Evolutionary conservation across 108 stramenopile species (phyloP), one percentile per base, ranked within the genome.

Genomic region (Chaetoceros muelleri): DNA sequence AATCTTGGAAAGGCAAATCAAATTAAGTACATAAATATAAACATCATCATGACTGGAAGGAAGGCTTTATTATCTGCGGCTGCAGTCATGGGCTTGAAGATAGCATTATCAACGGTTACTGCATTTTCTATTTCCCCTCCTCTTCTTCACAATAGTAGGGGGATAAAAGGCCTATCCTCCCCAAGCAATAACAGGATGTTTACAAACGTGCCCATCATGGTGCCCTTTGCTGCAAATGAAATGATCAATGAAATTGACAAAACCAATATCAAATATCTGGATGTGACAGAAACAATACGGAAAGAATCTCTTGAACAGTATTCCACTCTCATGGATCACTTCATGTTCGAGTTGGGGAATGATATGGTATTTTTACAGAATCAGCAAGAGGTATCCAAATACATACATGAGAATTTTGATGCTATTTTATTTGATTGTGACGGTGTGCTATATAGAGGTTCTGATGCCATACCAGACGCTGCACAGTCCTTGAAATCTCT

Each of bases 371-470:
- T 24, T 0, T n/a, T 30, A 57, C 56, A 55, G 27, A 54, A 66
- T 13, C 44, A 51, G 22, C 26, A 64, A 44, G 66, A 77, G 44
- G 65, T 56, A 24, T 22, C 67, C 1, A 49, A 52, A 2, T 69
- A 61, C 55, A 47, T 77, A 2, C 24, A 63, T 2, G 62, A 74
- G 23, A 46, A 76, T 30, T 71, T 87, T 22, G 71, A 83, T 23
- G 71, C 75, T 20, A 72, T 85, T 53, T 55, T 93, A 30, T 85
- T 93, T 53, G 92, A 93, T 66, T 89, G 87, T 58, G 92, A 93
- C 48, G 92, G 92, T 22, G 87, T 89, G 1, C 57, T 93, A 29
- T 93, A 87, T 62, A 68, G 87, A 58, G 82, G 85, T 0, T 58
- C 63, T 3, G 74, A 81, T 58, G 62, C 66, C 22, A 74, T 79